Base-by-base conservation (phyloP, 2,329 filamentous ascomycete genomes). In the Colletotrichum sp. region DNA sequence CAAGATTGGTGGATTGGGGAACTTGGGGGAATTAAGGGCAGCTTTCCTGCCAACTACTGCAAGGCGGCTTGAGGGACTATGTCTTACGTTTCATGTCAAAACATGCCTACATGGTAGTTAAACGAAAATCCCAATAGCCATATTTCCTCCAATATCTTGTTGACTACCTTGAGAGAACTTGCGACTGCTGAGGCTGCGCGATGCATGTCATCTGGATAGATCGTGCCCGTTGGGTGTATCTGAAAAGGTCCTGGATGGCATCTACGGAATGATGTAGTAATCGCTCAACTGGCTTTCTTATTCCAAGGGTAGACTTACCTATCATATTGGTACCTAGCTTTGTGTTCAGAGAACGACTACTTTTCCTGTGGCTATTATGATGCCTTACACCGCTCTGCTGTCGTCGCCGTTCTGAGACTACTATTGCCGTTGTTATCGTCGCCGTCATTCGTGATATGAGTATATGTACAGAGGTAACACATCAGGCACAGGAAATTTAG, bases 1-100 rank as follows among this genome's bases (percentile, higher is more conserved):
- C 94, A 97, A 84, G 95, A 97, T 82, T 98, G 95, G 95, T 98
- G 95, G 95, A 91, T 95, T 77, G 95, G 95, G 15, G 94, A 97
- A 83, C 78, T 96, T 16, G 87, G 88, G 55, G 95, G 95, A 0
- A 83, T 87, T 30, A 90, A 88, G 81, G 95, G 95, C 5, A 92
- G 88, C 78, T 98, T 98, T 82, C 95, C 95, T 1, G 95, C 95
- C 8, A 98, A 98, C 84, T 98, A 98, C 84, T 95, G 93, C 81
- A 89, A 90, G 79, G 73, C 82, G 8, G 79, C 78, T 28, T 86
- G 36, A 75, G 21, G n/a, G 21, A 21, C 18, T 64, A 12, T 13
- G 28, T 15, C n/a, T 28, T 28, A n/a, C 10, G 12, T 18, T 60
- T 30, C 18, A 61, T 32, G 28, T 32, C 18, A n/a, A 61, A 13